phyloP scores from a whole-genome alignment of 345 rosid species.

The Toxicodendron radicans region DNA sequence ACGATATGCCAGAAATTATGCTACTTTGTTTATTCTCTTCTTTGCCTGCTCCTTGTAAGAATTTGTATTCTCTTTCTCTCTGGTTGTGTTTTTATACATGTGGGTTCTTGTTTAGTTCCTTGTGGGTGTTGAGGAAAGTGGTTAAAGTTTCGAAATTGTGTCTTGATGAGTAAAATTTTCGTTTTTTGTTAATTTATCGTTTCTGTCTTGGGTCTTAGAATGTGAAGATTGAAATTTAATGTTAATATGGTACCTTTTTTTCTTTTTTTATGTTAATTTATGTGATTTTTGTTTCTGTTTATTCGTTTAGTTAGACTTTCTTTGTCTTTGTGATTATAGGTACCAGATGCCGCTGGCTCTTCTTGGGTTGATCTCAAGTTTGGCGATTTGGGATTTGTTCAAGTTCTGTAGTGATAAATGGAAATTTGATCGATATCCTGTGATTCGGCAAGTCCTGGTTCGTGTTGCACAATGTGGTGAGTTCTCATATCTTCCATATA shows the following conservation, averaged over 20 bases:
- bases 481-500: slow-evolving; percentile 21
- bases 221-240: neutral
- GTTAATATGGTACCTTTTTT: neutral
- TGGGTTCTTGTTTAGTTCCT: neutral
- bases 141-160: neutral
- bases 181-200: neutral
- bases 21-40: slow-evolving; percentile 72
- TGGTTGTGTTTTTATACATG: neutral
- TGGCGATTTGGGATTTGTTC: slow-evolving; percentile 88
- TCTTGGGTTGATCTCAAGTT: slow-evolving; percentile 71
- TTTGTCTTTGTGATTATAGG: slow-evolving; percentile 36
- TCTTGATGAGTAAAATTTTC: neutral
- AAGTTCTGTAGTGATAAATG: slow-evolving; percentile 66
- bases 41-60: slow-evolving; percentile 83
- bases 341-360: slow-evolving; percentile 96
- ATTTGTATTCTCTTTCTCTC: neutral
- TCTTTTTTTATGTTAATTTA: neutral
- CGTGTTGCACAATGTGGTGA: slow-evolving; percentile 76
- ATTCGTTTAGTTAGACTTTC: neutral
- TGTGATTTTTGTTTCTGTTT: neutral
- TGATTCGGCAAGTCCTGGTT: slow-evolving; percentile 45
- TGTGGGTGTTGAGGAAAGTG: neutral
- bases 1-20: slow-evolving; percentile 85
- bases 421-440: slow-evolving; percentile 65
- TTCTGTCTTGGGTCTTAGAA: neutral